Evolutionary conservation across 441 rosid species (phyloP).

Genomic region (Adansonia rubrostipa): DNA sequence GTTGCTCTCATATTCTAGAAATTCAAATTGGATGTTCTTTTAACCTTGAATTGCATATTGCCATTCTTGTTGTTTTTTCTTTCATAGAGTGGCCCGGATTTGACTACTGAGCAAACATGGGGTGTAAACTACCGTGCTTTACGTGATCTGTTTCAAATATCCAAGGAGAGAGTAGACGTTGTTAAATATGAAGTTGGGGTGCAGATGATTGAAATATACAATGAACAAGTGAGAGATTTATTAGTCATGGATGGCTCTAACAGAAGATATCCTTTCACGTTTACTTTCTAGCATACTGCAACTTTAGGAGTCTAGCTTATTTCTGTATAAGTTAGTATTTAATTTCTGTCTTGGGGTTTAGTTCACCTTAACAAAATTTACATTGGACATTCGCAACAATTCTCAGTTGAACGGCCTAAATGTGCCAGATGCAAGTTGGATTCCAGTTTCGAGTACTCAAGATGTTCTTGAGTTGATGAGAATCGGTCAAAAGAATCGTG

Average conservation of each 20-base stretch:
- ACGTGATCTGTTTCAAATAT: conserved; percentile 75
- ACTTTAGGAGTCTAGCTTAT: background rate
- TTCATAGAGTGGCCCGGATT: conserved; percentile 86
- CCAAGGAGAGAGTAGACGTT: conserved; percentile 63
- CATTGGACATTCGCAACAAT: conserved; percentile 90
- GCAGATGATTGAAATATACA: conserved; percentile 96
- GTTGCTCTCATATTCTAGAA: background rate
- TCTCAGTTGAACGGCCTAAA: conserved; percentile 89
- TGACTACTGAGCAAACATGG: conserved; percentile 74
- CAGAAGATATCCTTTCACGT: conserved; percentile 80
- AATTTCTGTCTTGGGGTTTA: background rate
- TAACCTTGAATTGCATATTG: background rate
- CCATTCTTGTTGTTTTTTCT: background rate
- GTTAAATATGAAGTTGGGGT: conserved; percentile 84
- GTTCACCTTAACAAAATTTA: conserved; percentile 53
- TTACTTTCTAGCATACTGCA: conserved; percentile 10
- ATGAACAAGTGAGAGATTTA: conserved; percentile 93
- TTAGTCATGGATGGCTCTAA: conserved; percentile 81
- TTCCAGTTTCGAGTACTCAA: conserved; percentile 76
- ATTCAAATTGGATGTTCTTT: background rate
- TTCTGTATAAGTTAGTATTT: background rate
- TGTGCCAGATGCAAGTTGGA: conserved; percentile 90
- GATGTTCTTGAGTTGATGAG: conserved; percentile 93
- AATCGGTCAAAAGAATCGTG: conserved; percentile 85
- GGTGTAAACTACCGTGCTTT: conserved; percentile 94